These are phyloP conservation scores for Otatea glauca DNA, from an alignment of 176 grass and related monocot species.

Conservation along the genomic window DNA sequence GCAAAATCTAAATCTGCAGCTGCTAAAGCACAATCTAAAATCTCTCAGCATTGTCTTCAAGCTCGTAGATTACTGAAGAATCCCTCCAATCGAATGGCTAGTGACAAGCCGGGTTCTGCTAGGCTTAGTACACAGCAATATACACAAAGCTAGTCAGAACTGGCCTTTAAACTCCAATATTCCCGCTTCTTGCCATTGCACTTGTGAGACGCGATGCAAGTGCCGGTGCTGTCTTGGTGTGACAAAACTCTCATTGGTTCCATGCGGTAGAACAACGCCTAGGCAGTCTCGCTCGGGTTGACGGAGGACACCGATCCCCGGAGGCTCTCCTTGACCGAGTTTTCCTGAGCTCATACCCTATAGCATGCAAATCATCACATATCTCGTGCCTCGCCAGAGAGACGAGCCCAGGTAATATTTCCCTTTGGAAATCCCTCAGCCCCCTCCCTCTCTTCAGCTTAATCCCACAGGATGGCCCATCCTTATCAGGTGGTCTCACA, in stretches of 20 bases:
- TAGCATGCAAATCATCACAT: constrained; percentile 78
- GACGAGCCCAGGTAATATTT: constrained; percentile 82
- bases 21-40: constrained; percentile 27
- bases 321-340: constrained; percentile 52
- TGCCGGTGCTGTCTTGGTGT: background rate
- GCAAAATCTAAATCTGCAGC: constrained; percentile 15
- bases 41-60: background rate
- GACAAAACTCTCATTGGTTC: constrained; percentile 21
- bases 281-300: constrained; percentile 48
- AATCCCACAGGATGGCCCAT: constrained; percentile 51
- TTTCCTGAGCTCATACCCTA: constrained; percentile 76
- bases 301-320: constrained; percentile 29
- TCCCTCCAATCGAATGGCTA: background rate
- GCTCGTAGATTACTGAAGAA: background rate
- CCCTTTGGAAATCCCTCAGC: constrained; percentile 82
- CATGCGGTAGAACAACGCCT: constrained; percentile 32
- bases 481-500: constrained; percentile 45
- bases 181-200: background rate
- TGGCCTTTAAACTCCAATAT: background rate
- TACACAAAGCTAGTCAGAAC: constrained; percentile 1
- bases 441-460: constrained; percentile 83
- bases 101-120: background rate
- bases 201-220: background rate
- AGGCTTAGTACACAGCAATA: constrained; percentile 27
- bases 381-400: constrained; percentile 83